phyloP scores from a whole-genome alignment of 768 basidiomycete species.

The Podaxis sp. region DNA sequence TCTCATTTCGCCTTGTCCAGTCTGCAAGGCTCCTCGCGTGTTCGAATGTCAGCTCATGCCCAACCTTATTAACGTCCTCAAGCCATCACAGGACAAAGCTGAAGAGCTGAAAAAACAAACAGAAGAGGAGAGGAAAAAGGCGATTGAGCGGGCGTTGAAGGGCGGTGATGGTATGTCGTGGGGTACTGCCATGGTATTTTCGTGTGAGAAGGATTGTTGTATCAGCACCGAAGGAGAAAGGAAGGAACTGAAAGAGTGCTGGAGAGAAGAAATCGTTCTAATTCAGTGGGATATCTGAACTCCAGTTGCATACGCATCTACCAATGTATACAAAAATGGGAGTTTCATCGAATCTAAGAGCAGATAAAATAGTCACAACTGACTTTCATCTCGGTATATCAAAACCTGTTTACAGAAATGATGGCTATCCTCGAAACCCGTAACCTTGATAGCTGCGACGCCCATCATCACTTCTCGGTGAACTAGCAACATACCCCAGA shows the following conservation, averaged over 20 bases:
- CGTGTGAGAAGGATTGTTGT: conserved; percentile 81
- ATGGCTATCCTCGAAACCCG: too few species aligned
- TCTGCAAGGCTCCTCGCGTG: conserved; percentile 64
- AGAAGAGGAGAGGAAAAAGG: conserved; percentile 69
- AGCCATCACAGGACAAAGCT: conserved; percentile 22
- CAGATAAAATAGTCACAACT: background rate
- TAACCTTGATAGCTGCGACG: too few species aligned
- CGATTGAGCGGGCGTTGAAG: conserved; percentile 56
- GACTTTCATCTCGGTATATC: background rate
- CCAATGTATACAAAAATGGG: background rate
- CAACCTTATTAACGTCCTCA: conserved; percentile 81
- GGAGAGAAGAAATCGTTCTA: conserved; percentile 76
- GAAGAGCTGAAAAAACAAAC: conserved; percentile 38
- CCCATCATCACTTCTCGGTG: background rate
- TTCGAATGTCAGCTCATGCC: conserved; percentile 98
- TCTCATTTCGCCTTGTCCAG: conserved; percentile 59
- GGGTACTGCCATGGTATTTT: conserved; percentile 91
- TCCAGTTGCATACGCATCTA: background rate
- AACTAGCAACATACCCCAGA: background rate
- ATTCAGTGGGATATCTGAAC: conserved; percentile 75
- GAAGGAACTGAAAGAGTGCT: conserved; percentile 44
- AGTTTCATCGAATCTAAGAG: background rate
- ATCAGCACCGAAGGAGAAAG: conserved; percentile 35
- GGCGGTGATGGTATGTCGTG: conserved; percentile 80
- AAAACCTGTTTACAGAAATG: too few species aligned